These are phyloP conservation scores for Botrytis pseudocinerea DNA, from an alignment of 2,329 filamentous ascomycete species.

Conservation along the genomic window DNA sequence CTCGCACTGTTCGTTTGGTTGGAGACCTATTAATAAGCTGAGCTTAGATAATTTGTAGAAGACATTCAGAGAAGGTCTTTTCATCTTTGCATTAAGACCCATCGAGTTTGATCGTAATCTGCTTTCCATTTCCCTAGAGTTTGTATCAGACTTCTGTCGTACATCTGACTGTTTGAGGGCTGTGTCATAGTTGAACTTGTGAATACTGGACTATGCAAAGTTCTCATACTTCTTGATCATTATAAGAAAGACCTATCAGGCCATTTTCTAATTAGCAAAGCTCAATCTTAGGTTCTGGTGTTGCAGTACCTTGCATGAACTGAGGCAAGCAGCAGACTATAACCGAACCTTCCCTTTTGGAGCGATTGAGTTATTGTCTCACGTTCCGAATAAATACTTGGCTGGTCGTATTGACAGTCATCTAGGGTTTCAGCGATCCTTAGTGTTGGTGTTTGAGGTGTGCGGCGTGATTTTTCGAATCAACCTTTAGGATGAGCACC, in stretches of 20 bases:
- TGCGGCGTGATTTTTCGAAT: background rate
- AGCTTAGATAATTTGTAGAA: background rate
- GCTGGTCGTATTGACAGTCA: background rate
- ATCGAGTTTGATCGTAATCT: background rate
- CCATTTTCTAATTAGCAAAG: background rate
- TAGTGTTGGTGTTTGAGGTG: constrained; percentile 11
- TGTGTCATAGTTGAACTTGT: background rate
- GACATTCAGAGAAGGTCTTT: background rate
- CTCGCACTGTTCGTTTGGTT: background rate
- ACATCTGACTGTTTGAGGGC: background rate
- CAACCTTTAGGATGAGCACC: background rate
- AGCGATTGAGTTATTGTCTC: background rate
- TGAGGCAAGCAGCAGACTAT: background rate
- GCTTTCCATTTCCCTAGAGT: background rate
- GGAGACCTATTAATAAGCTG: background rate
- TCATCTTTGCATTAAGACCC: background rate
- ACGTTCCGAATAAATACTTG: no score
- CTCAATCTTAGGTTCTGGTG: background rate
- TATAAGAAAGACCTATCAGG: background rate
- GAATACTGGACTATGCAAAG: rapidly evolving
- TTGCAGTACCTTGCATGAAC: background rate
- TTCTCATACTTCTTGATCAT: background rate
- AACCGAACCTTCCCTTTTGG: background rate
- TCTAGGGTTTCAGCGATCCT: background rate
- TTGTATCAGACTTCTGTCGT: background rate